Evolutionary conservation across 805 yeast genomes (phyloP).

Genomic region (Candida anglica): DNA sequence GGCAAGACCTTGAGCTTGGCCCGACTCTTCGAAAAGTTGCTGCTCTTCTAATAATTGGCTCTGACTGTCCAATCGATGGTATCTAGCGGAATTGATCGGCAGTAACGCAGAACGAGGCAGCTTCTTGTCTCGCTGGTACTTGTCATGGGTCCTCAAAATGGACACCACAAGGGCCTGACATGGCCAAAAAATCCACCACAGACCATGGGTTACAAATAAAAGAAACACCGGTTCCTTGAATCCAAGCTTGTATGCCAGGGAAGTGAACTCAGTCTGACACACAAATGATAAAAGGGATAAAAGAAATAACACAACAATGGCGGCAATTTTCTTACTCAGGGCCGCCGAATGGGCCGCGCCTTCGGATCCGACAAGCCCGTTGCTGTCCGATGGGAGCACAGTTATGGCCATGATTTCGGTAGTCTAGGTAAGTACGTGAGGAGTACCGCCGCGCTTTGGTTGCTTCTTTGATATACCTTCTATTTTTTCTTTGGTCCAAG

Average conservation of each 20-base stretch:
- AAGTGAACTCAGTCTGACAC: constrained; percentile 74
- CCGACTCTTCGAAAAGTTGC: constrained; percentile 21
- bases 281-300: constrained; percentile 56
- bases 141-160: constrained; percentile 36
- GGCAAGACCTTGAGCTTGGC: constrained; percentile 2
- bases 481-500: too few species aligned
- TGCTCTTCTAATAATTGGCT: constrained; percentile 6
- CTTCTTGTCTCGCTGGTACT: constrained; percentile 11
- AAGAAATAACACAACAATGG: constrained; percentile 28
- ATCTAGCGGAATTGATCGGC: not conserved
- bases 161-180: constrained; percentile 53
- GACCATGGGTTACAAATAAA: constrained; percentile 68
- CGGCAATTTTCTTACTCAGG: constrained; percentile 29
- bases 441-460: too few species aligned
- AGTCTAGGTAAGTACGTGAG: too few species aligned
- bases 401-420: constrained; percentile 38
- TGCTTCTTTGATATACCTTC: too few species aligned
- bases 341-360: constrained; percentile 24
- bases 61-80: constrained; percentile 2
- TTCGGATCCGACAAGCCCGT: constrained; percentile 14
- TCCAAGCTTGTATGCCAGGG: constrained; percentile 55
- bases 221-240: constrained; percentile 69
- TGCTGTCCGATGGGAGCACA: constrained; percentile 18
- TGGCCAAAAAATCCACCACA: constrained; percentile 75
- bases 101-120: constrained; percentile 11